These are phyloP conservation scores for Acacia crassicarpa DNA, from an alignment of 306 rosid species.

Conservation along the genomic window DNA sequence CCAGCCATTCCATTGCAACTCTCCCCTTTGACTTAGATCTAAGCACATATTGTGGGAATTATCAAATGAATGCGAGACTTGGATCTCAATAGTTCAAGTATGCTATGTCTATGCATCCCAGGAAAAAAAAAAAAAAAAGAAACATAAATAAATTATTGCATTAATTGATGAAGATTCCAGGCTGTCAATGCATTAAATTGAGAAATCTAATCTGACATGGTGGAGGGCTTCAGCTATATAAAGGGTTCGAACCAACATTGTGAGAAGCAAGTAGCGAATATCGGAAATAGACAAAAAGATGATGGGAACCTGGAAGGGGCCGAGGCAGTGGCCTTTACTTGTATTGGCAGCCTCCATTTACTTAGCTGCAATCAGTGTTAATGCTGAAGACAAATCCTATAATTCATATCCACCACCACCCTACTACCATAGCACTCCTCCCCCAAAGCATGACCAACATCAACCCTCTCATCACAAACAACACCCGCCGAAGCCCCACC, in stretches of 20 bases:
- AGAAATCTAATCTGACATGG: not conserved
- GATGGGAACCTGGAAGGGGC: constrained; percentile 40
- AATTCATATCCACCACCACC: not conserved
- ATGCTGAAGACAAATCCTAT: constrained; percentile 15
- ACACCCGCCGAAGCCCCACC: not conserved
- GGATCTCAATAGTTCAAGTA: constrained; percentile 9
- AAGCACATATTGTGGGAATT: constrained; percentile 6
- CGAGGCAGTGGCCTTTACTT: constrained; percentile 51
- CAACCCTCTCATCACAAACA: not conserved
- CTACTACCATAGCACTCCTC: not conserved
- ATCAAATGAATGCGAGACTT: not conserved
- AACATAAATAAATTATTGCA: not conserved
- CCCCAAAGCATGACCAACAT: not conserved
- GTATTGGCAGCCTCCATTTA: constrained; percentile 44
- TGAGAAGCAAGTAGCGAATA: not conserved
- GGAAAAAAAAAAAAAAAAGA: not conserved
- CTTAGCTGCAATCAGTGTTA: constrained; percentile 38
- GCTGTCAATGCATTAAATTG: not conserved
- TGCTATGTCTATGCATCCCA: not conserved
- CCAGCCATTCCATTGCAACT: constrained; percentile 20
- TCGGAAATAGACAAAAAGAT: not conserved
- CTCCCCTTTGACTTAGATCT: constrained; percentile 30
- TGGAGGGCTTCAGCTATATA: constrained; percentile 39
- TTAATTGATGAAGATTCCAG: not conserved
- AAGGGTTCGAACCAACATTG: constrained; percentile 26